Conservation (phyloP, 805 yeast genomes). For the Blastobotrys terrestris region DNA sequence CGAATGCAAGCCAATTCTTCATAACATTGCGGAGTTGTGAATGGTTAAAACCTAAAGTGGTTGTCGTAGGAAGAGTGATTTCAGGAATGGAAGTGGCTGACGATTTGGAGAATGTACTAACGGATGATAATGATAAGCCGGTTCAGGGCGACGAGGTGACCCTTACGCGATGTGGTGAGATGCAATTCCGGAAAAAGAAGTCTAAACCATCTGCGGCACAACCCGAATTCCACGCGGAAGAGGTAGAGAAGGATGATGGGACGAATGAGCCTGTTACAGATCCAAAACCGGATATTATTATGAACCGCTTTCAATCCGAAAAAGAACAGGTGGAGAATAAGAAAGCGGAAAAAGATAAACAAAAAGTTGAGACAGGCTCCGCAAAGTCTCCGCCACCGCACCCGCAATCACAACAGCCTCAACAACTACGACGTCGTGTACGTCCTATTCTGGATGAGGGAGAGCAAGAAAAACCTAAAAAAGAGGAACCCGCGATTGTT, state of each 20-base stretch:
- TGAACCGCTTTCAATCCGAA: too few relatives aligned
- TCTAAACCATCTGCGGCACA: background rate
- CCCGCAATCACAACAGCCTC: background rate
- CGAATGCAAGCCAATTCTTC: conserved; percentile 19
- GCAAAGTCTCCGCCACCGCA: background rate
- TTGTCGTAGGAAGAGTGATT: conserved; percentile 19
- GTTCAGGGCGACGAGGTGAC: conserved; percentile 15
- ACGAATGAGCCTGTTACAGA: background rate
- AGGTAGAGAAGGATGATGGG: background rate
- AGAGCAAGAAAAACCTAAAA: background rate
- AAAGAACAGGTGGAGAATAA: background rate
- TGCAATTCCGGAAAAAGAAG: conserved; percentile 9
- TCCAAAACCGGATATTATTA: background rate
- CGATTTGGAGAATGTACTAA: conserved; percentile 12
- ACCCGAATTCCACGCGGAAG: background rate
- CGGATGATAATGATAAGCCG: conserved; percentile 18
- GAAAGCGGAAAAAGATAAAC: background rate
- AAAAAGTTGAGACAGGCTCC: background rate
- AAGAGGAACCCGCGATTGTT: conserved; percentile 1
- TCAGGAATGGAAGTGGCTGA: conserved; percentile 14
- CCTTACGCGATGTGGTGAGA: conserved; percentile 17
- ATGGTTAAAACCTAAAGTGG: conserved; percentile 12
- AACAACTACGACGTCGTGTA: conserved; percentile 1
- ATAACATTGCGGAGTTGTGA: conserved; percentile 18
- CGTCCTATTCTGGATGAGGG: background rate